Evolutionary conservation across 208 protist genomes (phyloP), one percentile per base, ranked within the genome.

Genomic region (Porcisia deanei): DNA sequence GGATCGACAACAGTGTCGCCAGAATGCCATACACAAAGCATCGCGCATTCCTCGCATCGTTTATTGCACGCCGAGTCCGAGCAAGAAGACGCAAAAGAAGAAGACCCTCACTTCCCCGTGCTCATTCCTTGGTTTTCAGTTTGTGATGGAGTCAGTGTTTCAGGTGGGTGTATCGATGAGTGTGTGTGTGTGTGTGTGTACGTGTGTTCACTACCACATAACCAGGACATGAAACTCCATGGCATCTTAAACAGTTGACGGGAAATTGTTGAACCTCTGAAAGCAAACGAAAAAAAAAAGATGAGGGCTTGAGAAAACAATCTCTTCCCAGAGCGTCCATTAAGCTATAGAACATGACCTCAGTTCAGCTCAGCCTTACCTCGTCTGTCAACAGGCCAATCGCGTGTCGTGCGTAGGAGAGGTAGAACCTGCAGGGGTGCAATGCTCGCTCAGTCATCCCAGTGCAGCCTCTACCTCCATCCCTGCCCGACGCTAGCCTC

Each of bases 301-400:
- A 68, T 45, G 71, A 49, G 45, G 2, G 52, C 53, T 8, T 69
- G 49, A 71, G 70, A 41, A 75, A 59, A 66, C 14, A 45, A 47
- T 14, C 43, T 66, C 12, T 22, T 39, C 5, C 20, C n/a, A 25
- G 14, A 16, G 6, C 9, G 30, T 12, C 58, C 57, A 61, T 61
- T 61, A 6, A 60, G 6, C 7, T 9, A 25, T 25, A 37, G 4
- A 25, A 25, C 7, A 60, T 34, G 25, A 34, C 57, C 6, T 3
- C n/a, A 12, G 18, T 20, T 25, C 18, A 7, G 8, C 57, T 25
- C 5, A 3, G 47, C 47, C 47, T 12, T 52, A 12, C 47, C 47
- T 52, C 8, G 47, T 52, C 47, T 14, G 47, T 52, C 47, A 14
- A 52, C 5, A 52, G 47, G 10, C 47, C 47, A 52, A 52, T 52